A percentile compares a stretch with the other conserved stretches of the same genome.
Evolutionary conservation across 2,329 filamentous ascomycete species (phyloP).

Genomic region (Dothiorella sarmentorum): DNA sequence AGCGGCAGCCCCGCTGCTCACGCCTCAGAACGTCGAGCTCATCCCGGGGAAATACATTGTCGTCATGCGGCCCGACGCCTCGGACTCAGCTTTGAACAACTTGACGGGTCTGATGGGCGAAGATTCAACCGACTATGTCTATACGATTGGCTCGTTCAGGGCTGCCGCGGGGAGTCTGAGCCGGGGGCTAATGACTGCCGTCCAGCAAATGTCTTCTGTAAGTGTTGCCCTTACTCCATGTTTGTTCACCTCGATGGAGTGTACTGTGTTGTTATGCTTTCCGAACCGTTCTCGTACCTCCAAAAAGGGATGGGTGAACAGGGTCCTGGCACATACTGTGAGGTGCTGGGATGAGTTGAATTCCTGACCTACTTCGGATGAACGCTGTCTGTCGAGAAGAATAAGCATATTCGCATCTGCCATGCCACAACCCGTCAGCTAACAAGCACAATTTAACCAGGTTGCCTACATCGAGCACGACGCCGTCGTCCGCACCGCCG

Average conservation of each 20-base stretch:
- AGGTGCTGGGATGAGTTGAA: too few species aligned
- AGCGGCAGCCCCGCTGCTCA: constrained; percentile 37
- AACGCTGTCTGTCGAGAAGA: too few species aligned
- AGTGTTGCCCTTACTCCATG: too few species aligned
- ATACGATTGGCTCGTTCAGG: constrained; percentile 37
- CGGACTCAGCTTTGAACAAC: constrained; percentile 20
- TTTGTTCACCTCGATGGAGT: not conserved
- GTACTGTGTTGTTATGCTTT: too few species aligned
- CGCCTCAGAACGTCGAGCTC: constrained; percentile 31
- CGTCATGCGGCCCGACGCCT: constrained; percentile 41
- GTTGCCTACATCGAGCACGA: constrained; percentile 96
- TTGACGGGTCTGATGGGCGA: not conserved
- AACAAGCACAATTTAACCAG: constrained; percentile 46
- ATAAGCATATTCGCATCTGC: not conserved
- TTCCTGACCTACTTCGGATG: too few species aligned
- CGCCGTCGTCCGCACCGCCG: constrained; percentile 74
- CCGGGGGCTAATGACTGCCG: constrained; percentile 28
- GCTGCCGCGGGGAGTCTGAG: constrained; percentile 38
- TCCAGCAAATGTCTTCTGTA: constrained; percentile 20
- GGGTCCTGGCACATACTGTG: too few species aligned
- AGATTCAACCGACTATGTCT: constrained; percentile 35
- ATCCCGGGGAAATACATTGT: constrained; percentile 47
- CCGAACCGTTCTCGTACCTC: too few species aligned
- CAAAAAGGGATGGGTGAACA: too few species aligned
- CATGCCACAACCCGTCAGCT: not conserved